Conservation (phyloP, 306 rosid species). For the Ormosia emarginata region DNA sequence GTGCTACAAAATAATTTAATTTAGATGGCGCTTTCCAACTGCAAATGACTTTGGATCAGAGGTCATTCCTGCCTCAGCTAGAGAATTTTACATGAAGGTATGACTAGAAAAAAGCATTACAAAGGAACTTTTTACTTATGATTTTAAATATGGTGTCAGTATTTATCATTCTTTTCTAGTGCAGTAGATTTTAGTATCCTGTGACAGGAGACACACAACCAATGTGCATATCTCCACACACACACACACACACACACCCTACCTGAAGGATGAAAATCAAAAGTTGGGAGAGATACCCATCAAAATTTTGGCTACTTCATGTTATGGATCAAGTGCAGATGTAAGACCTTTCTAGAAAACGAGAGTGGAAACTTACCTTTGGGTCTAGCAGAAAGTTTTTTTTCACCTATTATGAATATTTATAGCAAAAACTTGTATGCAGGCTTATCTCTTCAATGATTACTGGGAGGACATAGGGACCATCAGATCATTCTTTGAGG, state of each 20-base stretch:
- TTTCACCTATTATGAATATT: constrained; percentile 17
- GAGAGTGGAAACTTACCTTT: not conserved
- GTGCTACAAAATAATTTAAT: constrained; percentile 29
- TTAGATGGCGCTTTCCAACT: constrained; percentile 96
- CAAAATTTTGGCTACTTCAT: not conserved
- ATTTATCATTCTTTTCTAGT: not conserved
- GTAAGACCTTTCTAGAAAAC: not conserved
- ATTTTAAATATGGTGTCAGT: not conserved
- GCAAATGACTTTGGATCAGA: constrained; percentile 99
- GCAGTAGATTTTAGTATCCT: not conserved
- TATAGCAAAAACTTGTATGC: constrained; percentile 19
- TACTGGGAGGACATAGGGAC: constrained; percentile 99
- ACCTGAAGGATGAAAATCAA: not conserved
- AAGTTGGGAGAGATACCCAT: not conserved
- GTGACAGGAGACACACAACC: not conserved
- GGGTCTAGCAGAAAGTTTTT: not conserved
- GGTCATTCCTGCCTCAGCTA: constrained; percentile 91
- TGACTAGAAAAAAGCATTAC: not conserved
- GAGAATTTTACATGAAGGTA: constrained; percentile 82
- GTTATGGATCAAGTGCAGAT: not conserved
- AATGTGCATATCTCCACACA: not conserved
- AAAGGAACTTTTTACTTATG: not conserved
- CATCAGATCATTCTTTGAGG: constrained; percentile 91
- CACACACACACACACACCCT: not conserved
- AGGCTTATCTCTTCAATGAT: constrained; percentile 97